A percentile compares a stretch with the other conserved stretches of the same genome.
These are phyloP conservation scores for Gaillardinia entomophila DNA, from an alignment of 805 yeast genomes.

Conservation along the genomic window DNA sequence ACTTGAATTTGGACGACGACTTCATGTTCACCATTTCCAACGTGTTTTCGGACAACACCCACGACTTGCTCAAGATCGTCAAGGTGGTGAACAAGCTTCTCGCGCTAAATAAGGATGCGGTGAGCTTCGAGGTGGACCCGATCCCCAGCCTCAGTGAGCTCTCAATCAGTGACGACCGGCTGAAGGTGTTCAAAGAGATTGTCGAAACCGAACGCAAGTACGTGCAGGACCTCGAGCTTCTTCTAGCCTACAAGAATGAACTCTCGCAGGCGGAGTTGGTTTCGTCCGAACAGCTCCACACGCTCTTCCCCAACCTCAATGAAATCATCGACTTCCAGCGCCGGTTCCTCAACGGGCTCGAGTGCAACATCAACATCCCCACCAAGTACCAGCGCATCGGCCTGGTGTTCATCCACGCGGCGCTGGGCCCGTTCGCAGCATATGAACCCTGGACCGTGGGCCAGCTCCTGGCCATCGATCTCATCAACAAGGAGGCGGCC, in stretches of 20 bases:
- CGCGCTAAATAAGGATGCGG: constrained; percentile 4
- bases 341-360: constrained; percentile 80
- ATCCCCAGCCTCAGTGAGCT: constrained; percentile 14
- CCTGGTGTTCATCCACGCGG: constrained; percentile 78
- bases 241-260: constrained; percentile 63
- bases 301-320: constrained; percentile 76
- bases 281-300: constrained; percentile 73
- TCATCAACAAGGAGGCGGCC: constrained; percentile 58
- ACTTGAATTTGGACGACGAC: constrained; percentile 70
- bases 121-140: constrained; percentile 3
- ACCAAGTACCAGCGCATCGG: constrained; percentile 80
- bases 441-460: constrained; percentile 95
- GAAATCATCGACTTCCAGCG: constrained; percentile 90
- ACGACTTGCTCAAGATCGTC: constrained; percentile 69
- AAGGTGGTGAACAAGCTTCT: constrained; percentile 62
- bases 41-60: constrained; percentile 78
- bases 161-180: constrained; percentile 48
- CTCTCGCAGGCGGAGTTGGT: constrained; percentile 60
- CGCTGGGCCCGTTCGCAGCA: constrained; percentile 70
- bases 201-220: constrained; percentile 88
- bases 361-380: constrained; percentile 76
- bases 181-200: constrained; percentile 78
- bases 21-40: constrained; percentile 85
- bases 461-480: constrained; percentile 80
- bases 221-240: constrained; percentile 81